Evolutionary conservation across 257 asterid species (phyloP).

Genomic region (Ballota nigra): DNA sequence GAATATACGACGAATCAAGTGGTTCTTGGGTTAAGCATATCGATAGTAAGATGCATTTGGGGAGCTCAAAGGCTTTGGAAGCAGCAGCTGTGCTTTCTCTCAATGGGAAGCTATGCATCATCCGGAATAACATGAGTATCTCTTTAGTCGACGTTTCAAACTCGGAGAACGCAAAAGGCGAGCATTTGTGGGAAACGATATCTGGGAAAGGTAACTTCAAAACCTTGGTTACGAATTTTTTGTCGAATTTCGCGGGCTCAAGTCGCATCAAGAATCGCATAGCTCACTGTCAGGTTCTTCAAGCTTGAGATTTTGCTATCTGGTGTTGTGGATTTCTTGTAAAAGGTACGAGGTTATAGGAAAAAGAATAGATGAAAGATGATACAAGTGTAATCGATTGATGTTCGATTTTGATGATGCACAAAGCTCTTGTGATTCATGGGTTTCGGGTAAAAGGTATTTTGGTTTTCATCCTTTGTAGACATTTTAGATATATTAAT

Average conservation of each 20-base stretch:
- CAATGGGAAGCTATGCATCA: slow-evolving; percentile 40
- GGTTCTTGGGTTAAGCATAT: slow-evolving; percentile 38
- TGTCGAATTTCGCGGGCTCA: slow-evolving; percentile 37
- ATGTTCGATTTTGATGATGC: slow-evolving; percentile 3
- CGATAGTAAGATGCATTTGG: slow-evolving; percentile 41
- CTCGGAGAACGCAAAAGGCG: slow-evolving; percentile 19
- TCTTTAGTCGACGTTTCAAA: slow-evolving; percentile 37
- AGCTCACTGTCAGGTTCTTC: slow-evolving; percentile 42
- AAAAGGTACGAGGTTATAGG: neutral
- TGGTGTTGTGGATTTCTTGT: neutral
- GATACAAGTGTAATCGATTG: neutral
- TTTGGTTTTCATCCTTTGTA: neutral
- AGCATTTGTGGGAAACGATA: slow-evolving; percentile 42
- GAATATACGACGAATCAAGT: slow-evolving; percentile 32
- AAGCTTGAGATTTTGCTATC: slow-evolving; percentile 30
- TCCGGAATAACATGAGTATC: slow-evolving; percentile 41
- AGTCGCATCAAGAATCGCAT: slow-evolving; percentile 33
- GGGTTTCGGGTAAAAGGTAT: neutral
- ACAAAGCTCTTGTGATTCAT: neutral
- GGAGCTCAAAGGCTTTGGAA: slow-evolving; percentile 38
- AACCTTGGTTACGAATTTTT: slow-evolving; percentile 35
- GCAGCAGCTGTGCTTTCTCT: slow-evolving; percentile 43
- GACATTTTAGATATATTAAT: neutral
- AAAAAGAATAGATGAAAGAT: slow-evolving; percentile 5
- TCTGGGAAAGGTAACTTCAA: slow-evolving; percentile 41